Base-by-base conservation (phyloP, 495 filamentous ascomycete species). In the Choiromyces venosus region DNA sequence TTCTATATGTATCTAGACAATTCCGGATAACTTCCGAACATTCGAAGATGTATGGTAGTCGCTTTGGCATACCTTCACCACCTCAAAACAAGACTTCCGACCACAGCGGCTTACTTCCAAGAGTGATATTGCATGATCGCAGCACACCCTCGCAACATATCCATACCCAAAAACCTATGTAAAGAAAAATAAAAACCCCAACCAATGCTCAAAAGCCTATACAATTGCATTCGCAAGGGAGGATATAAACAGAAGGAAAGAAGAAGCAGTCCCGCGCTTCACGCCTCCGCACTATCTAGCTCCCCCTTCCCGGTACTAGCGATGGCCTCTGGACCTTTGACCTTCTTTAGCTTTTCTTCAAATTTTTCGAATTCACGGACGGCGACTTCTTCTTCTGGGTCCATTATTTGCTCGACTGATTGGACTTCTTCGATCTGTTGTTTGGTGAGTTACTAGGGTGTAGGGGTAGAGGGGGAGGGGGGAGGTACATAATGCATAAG, bases 281-380 rank as follows among this genome's bases (percentile, higher is more conserved):
- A 29, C 25, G 52, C 52, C 52, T 61, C 52, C n/a, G 42, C n/a
- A 25, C 19, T 61, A 67, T 64, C 61, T 18, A 38, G 25, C 4
- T 18, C 39, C 2, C 65, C 52, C 64, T 67, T 64, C 18, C 42
- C 36, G 14, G 14, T 64, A 6, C 25, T 68, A 35, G 68, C 40
- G 18, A 67, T 39, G 19, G 40, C 12, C 14, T 68, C 39, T 19
- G 68, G 71, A 1, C 85, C 89, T 80, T 92, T 94, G 78, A 93
- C 91, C 80, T 89, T 86, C 81, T 87, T 89, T 78, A 99, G 83
- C 83, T 96, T 97, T 85, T 97, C 93, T 82, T 99, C 95, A 83
- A 99, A 99, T 83, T 91, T 93, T 65, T 92, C 91, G 83, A 99
- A 98, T 79, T 98, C 95, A 73, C 89, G 84, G 81, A 94, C 86